Percentiles rank a stretch among this genome's conserved stretches.
These are phyloP conservation scores for Globisporangium canariense DNA, from an alignment of 352 stramenopile genomes.

Conservation along the genomic window DNA sequence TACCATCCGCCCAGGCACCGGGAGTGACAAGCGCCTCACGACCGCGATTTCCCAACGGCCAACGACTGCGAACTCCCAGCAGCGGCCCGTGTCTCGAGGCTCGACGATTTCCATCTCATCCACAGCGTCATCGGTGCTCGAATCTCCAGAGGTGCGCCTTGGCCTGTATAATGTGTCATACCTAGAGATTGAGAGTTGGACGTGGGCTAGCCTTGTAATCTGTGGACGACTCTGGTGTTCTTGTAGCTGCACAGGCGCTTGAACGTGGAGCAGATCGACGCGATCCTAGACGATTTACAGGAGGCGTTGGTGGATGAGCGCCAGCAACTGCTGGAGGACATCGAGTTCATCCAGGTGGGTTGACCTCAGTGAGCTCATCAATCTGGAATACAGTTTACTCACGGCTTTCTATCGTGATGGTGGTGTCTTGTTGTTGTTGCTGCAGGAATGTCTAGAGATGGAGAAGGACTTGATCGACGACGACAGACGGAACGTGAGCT, in stretches of 20 bases:
- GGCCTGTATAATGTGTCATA: neutral
- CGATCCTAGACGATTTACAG: constrained; percentile 56
- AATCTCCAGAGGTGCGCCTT: constrained; percentile 42
- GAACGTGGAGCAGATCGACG: constrained; percentile 75
- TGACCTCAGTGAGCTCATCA: neutral
- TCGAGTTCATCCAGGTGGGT: constrained; percentile 79
- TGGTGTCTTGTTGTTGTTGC: too few relatives aligned
- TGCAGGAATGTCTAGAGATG: constrained; percentile 78
- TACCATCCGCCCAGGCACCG: constrained; percentile 52
- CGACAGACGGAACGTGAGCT: constrained; percentile 43
- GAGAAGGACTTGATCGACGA: constrained; percentile 81
- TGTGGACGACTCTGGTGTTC: neutral
- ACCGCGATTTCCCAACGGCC: constrained; percentile 52
- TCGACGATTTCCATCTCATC: constrained; percentile 65
- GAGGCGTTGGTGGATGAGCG: constrained; percentile 56
- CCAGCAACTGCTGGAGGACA: constrained; percentile 68
- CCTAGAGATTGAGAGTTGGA: neutral
- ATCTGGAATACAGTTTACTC: neutral
- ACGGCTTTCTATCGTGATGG: neutral
- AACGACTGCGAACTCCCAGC: constrained; percentile 35
- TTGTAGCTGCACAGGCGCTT: constrained; percentile 39
- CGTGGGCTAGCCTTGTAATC: neutral
- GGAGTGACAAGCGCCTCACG: constrained; percentile 26
- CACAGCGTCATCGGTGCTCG: constrained; percentile 46
- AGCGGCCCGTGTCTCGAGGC: constrained; percentile 55